Evolutionary conservation across 2,329 filamentous ascomycete genomes (phyloP).

Genomic region (Coniochaeta sp.): DNA sequence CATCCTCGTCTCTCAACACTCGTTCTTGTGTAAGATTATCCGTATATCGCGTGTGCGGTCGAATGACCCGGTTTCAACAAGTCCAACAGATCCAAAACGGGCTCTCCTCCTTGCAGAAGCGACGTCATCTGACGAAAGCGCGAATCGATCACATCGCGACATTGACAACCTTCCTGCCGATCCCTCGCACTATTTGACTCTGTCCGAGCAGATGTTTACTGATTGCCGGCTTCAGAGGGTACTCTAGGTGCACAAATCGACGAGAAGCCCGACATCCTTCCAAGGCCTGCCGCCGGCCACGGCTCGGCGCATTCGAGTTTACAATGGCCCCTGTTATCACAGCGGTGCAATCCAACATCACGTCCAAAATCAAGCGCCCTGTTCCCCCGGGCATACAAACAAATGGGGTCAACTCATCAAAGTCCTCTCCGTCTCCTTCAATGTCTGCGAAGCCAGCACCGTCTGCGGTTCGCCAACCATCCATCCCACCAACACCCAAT

Average conservation of each 20-base stretch:
- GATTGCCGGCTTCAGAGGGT: neutral
- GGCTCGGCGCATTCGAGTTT: neutral
- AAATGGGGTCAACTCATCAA: constrained; percentile 51
- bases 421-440: constrained; percentile 53
- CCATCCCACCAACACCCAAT: constrained; percentile 30
- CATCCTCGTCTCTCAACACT: neutral
- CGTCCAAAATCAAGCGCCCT: constrained; percentile 61
- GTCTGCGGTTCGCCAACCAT: constrained; percentile 40
- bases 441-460: constrained; percentile 48
- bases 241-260: neutral
- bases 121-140: neutral
- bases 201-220: neutral
- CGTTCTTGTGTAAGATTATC: neutral
- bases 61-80: neutral
- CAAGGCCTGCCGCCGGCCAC: neutral
- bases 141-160: neutral
- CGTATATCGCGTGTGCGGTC: neutral
- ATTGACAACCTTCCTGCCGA: neutral
- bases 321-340: constrained; percentile 51
- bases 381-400: constrained; percentile 58
- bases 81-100: neutral
- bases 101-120: neutral
- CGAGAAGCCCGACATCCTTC: neutral
- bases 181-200: neutral
- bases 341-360: constrained; percentile 33